Conservation (phyloP, 306 rosid species). For the Senna siamea region DNA sequence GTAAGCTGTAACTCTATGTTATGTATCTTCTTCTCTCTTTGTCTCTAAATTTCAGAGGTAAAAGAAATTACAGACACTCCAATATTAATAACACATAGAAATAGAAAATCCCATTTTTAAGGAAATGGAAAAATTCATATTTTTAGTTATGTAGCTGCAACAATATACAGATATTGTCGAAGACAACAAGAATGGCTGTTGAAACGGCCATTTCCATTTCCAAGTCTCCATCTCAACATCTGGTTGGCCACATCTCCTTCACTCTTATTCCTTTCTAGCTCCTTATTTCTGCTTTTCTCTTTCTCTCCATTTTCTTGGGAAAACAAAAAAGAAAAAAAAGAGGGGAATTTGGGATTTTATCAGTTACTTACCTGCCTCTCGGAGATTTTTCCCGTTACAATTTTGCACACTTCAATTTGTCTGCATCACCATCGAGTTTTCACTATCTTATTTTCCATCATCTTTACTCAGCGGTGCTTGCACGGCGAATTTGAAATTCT, state of each 20-base stretch:
- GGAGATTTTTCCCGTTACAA: background rate
- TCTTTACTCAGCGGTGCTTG: background rate
- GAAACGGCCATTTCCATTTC: constrained; percentile 24
- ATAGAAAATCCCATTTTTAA: background rate
- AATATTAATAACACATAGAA: background rate
- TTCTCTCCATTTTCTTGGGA: constrained; percentile 5
- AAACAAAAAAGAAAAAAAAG: background rate
- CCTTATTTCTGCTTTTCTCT: background rate
- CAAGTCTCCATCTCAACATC: constrained; percentile 5
- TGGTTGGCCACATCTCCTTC: background rate
- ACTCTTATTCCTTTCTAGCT: background rate
- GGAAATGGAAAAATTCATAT: constrained; percentile 3
- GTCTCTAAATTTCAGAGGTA: background rate
- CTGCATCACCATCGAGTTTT: constrained; percentile 18
- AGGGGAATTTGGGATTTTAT: background rate
- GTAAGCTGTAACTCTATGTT: no score
- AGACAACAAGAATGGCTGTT: constrained; percentile 6
- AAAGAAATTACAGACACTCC: background rate
- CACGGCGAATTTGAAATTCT: background rate
- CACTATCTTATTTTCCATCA: background rate
- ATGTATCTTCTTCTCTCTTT: background rate
- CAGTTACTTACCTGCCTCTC: background rate
- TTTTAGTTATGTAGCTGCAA: background rate
- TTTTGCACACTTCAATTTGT: background rate
- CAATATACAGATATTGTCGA: constrained; percentile 21